Evolutionary conservation across 139 green algal genomes (phyloP), one percentile per base, ranked within the genome.

Genomic region (Monoraphidium neglectum): DNA sequence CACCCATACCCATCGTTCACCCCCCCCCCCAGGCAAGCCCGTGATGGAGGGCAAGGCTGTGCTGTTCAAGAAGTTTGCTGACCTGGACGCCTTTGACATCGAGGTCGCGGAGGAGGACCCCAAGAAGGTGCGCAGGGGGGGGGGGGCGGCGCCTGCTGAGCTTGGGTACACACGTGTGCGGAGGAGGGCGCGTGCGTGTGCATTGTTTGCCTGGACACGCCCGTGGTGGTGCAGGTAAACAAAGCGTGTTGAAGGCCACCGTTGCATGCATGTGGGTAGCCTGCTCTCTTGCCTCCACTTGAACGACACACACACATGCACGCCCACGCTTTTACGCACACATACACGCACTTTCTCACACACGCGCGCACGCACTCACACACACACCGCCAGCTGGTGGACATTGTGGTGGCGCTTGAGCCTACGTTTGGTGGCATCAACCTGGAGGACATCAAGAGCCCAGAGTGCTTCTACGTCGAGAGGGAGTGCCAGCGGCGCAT

Each of bases 31-130:
- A 69, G 70, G 68, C 70, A 88, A 88, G 65, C 83, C 83, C 24
- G 83, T 88, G 15, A 88, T 88, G 83, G 83, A 88, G 77, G 83
- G 83, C 47, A 88, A 88, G 61, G 83, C 75, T 3, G 83, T 88
- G 64, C 61, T 88, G 40, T 88, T 88, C 76, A 88, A 88, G 70
- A 86, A 81, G 71, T 88, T 88, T 84, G 83, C 78, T 18, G 83
- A 82, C 54, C 66, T 88, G 35, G 83, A 88, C 51, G 60, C 77
- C 0, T 88, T 88, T 62, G 83, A 88, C 60, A 74, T 88, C 57
- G 78, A 84, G 46, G 36, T 84, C 3, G 72, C 76, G 53, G 35
- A 51, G 24, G 5, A 26, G 6, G 72, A 80, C 64, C 78, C 78
- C 35, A 54, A 77, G 13, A 75, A 70, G 69, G 69, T 76, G 69